Evolutionary conservation across 768 basidiomycete genomes (phyloP), one percentile per base, ranked within the genome.

Genomic region (Hortiboletus campestris): DNA sequence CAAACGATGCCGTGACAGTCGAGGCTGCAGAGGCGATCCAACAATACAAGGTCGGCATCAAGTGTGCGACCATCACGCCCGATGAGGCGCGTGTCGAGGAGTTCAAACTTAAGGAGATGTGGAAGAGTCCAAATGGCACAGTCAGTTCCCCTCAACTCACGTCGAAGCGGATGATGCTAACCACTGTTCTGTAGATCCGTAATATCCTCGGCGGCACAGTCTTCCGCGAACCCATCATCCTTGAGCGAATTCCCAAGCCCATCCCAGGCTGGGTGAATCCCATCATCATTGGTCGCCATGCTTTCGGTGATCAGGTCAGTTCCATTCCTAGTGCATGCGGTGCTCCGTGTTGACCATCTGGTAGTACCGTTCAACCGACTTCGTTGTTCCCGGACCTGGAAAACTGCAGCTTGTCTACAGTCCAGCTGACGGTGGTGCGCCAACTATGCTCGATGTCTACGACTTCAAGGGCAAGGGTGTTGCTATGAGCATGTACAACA

Each of bases 81-180:
- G 97, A 99, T 69, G 96, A 98, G 71, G 93, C 86, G 22, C 88
- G 95, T 55, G 94, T 98, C 45, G 76, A 94, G 70, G 97, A 98
- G 75, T 99, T 97, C 83, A 91, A 94, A 47, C 81, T 99, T 69
- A 98, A 97, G 80, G 85, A 95, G 75, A 99, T 99, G 96, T 97
- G 94, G 95, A 89, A 80, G 78, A 93, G 91, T 67, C 96, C 95
- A 7, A 97, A 97, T 72, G 95, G 94, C 63, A 96, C 95, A 2
- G 89, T 91, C 57, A 50, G 87, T 75, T 40, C 20, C 51, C 53
- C 39, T 49, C 40, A 39, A 16, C 46, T 52, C 44, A 46, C 56
- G 43, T 49, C 43, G 0, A 20, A 22, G 31, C 5, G 12, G 29
- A 43, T 29, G 46, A 32, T 47, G 36, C 58, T 44, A 20, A 55